A percentile compares a stretch with the other conserved stretches of the same genome.
These are phyloP conservation scores for Globisporangium viniferum DNA, from an alignment of 352 stramenopile genomes.

Conservation along the genomic window DNA sequence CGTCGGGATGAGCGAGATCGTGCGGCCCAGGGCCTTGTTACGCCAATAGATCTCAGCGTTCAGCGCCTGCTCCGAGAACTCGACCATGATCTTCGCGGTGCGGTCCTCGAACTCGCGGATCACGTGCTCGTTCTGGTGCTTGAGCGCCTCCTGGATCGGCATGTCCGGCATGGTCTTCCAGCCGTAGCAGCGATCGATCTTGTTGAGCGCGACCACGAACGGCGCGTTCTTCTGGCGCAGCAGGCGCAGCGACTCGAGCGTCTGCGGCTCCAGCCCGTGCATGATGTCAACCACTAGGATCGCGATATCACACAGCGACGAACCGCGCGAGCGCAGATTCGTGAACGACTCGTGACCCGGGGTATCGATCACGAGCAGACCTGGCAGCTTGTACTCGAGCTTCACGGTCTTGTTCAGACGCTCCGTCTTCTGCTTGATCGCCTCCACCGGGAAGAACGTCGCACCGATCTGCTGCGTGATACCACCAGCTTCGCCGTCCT, in stretches of 20 bases:
- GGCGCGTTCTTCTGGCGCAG: slow-evolving; percentile 93
- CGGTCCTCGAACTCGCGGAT: slow-evolving; percentile 96
- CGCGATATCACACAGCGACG: slow-evolving; percentile 98
- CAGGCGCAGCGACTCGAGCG: slow-evolving; percentile 98
- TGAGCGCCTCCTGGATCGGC: slow-evolving; percentile 91
- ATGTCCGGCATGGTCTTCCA: slow-evolving; percentile 97
- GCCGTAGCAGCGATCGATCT: slow-evolving; percentile 98
- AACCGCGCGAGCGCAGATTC: slow-evolving; percentile 97
- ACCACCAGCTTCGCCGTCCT: slow-evolving; percentile 90
- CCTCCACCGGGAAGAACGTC: slow-evolving; percentile 94
- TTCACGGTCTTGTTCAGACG: slow-evolving; percentile 69
- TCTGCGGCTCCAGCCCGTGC: slow-evolving; percentile 99
- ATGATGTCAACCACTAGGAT: slow-evolving; percentile 99
- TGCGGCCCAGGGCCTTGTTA: slow-evolving; percentile 95
- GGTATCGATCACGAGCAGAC: slow-evolving; percentile 98
- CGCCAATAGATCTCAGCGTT: slow-evolving; percentile 99
- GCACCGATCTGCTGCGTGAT: slow-evolving; percentile 99
- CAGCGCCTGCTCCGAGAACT: slow-evolving; percentile 96
- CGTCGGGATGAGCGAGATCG: slow-evolving; percentile 97
- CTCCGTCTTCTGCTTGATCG: slow-evolving; percentile 89
- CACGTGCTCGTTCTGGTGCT: slow-evolving; percentile 92
- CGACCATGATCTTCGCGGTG: slow-evolving; percentile 91
- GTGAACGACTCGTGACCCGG: slow-evolving; percentile 99
- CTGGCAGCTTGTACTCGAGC: slow-evolving; percentile 88
- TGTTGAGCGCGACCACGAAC: slow-evolving; percentile 99